A percentile compares a stretch with the other conserved stretches of the same genome.
Conservation (phyloP, 257 asterid species). For the Nicotiana undulata region DNA sequence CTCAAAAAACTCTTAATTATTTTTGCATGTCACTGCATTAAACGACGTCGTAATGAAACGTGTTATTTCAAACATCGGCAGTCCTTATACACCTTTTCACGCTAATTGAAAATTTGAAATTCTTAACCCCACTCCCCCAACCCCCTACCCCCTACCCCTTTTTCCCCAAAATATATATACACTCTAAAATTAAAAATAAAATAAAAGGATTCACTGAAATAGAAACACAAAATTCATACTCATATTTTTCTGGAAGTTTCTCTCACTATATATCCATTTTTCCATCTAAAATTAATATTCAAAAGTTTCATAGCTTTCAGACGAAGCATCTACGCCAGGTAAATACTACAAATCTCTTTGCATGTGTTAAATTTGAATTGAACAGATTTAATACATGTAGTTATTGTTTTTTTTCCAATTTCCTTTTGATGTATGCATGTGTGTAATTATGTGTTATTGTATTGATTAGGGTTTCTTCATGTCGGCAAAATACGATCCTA, state of each 20-base stretch:
- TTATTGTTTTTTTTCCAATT: not conserved
- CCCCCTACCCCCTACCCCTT: no score
- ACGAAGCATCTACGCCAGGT: not conserved
- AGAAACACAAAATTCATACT: not conserved
- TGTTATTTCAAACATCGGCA: not conserved
- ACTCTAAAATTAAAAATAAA: not conserved
- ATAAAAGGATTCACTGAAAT: not conserved
- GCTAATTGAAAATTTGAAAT: no score
- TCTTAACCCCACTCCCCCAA: no score
- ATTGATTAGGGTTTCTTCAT: conserved; percentile 35
- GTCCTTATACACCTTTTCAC: not conserved
- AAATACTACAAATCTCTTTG: not conserved
- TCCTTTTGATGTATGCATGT: not conserved
- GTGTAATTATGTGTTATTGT: not conserved
- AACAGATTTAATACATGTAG: not conserved
- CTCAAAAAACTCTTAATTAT: no score
- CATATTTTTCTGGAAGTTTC: not conserved
- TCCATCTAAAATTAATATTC: not conserved
- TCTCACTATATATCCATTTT: not conserved
- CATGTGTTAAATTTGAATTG: not conserved
- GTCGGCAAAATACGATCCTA: conserved; percentile 22
- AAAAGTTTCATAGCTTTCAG: not conserved
- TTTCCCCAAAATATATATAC: no score
- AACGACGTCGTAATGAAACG: not conserved
- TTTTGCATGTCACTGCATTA: no score